These are phyloP conservation scores for Vicia villosa DNA, from an alignment of 306 rosid species.

Conservation along the genomic window DNA sequence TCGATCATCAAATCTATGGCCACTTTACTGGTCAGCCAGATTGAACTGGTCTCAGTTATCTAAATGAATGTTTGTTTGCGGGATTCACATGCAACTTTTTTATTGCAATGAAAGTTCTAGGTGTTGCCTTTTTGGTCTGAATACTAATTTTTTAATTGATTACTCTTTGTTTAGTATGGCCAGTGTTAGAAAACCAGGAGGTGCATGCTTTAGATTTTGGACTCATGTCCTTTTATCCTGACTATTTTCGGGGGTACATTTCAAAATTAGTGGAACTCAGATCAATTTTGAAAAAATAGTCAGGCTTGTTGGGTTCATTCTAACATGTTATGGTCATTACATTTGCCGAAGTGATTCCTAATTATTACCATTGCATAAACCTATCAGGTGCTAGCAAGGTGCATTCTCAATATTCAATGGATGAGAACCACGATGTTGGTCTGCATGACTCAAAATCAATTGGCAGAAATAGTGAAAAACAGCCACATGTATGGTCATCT, in stretches of 20 bases:
- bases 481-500: conserved; percentile 74
- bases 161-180: background rate
- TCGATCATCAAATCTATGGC: background rate
- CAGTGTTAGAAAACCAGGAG: background rate
- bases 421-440: conserved; percentile 43
- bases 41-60: conserved; percentile 14
- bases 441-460: conserved; percentile 38
- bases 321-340: conserved; percentile 3
- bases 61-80: background rate
- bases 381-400: conserved; percentile 55
- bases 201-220: background rate
- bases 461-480: conserved; percentile 32
- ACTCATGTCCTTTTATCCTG: background rate
- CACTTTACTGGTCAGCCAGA: background rate
- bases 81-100: background rate
- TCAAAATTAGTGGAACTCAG: background rate
- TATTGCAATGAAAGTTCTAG: background rate
- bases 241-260: conserved; percentile 5
- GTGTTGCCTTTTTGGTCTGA: conserved; percentile 6
- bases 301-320: background rate
- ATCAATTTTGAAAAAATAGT: conserved; percentile 5
- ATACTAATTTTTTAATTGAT: conserved; percentile 5
- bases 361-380: conserved; percentile 7
- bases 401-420: conserved; percentile 60
- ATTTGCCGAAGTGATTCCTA: conserved; percentile 19